Evolutionary conservation across 2,329 filamentous ascomycete species (phyloP), one percentile per base, ranked within the genome.

Genomic region (Pseudocercospora pini-densiflorae): DNA sequence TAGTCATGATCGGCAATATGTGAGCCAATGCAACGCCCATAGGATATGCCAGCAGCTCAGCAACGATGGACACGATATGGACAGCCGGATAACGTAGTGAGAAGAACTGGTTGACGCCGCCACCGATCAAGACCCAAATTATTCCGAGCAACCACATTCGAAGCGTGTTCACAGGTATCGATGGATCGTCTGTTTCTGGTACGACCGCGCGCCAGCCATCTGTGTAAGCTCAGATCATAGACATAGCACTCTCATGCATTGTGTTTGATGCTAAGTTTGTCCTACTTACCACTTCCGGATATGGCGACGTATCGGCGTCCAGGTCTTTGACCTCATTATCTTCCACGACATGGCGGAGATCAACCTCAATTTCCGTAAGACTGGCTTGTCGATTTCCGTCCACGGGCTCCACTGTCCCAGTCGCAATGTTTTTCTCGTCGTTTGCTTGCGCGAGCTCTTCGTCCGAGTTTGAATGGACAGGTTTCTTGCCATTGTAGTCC

Each of bases 21-120:
- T 86, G 84, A 75, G 96, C 93, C 91, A 93, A 94, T 29, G 93
- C 77, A 24, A 92, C 86, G 66, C 93, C 93, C 62, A 96, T 86
- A 1, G 93, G 93, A 76, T 95, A 93, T 55, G 93, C 92, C 64
- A 97, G 88, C 65, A 96, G 84, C 74, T 95, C 84, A 31, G 92
- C 92, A 81, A 97, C 96, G 71, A 97, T 91, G 45, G 92, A 92
- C 23, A 92, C 94, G 75, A 96, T 94, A 67, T 91, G 91, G 77
- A 96, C 92, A 78, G 92, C 95, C 29, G 93, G 93, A 84, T 95
- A 96, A 86, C 93, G 87, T 77, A 96, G 83, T 40, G 92, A 94
- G 82, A 96, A 97, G 81, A 96, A 95, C 47, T 96, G 82, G 78
- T 95, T 95, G 23, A 78, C 64, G 5, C 79, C 82, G 23, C 78